phyloP scores from a whole-genome alignment of 2,329 filamentous ascomycete species.

The Sporothrix variecibatus region DNA sequence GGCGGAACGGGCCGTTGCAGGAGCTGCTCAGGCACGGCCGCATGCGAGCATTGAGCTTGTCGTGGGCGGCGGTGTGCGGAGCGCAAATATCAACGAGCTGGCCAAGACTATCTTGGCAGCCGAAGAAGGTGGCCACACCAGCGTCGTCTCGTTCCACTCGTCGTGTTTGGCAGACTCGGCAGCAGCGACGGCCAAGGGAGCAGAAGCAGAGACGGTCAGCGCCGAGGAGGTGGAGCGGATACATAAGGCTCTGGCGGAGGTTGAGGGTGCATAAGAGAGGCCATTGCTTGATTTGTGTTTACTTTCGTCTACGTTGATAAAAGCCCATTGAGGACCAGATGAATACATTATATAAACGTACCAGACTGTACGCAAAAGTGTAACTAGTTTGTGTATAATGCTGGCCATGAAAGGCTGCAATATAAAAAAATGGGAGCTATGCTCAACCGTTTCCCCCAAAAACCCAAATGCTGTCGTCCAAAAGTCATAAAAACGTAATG shows the following conservation, averaged over 20 bases:
- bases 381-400: not conserved
- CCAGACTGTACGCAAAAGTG: not conserved
- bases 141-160: constrained; percentile 46
- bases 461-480: not conserved
- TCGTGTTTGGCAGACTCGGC: constrained; percentile 42
- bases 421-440: not conserved
- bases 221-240: constrained; percentile 34
- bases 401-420: not conserved
- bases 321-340: not conserved
- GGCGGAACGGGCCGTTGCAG: constrained; percentile 24
- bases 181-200: constrained; percentile 8
- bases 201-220: constrained; percentile 34
- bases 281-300: not conserved
- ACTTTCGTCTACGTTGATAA: not conserved
- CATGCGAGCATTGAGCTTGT: constrained; percentile 48
- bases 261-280: not conserved
- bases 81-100: constrained; percentile 41
- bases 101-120: constrained; percentile 33
- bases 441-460: not conserved
- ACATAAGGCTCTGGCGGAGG: not conserved
- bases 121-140: not conserved
- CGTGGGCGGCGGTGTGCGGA: constrained; percentile 54
- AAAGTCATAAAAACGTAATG: not conserved
- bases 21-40: not conserved
- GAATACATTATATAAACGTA: not conserved